These are phyloP conservation scores for Tylopilus sp. DNA, from an alignment of 1,284 basidiomycete species.

Conservation along the genomic window DNA sequence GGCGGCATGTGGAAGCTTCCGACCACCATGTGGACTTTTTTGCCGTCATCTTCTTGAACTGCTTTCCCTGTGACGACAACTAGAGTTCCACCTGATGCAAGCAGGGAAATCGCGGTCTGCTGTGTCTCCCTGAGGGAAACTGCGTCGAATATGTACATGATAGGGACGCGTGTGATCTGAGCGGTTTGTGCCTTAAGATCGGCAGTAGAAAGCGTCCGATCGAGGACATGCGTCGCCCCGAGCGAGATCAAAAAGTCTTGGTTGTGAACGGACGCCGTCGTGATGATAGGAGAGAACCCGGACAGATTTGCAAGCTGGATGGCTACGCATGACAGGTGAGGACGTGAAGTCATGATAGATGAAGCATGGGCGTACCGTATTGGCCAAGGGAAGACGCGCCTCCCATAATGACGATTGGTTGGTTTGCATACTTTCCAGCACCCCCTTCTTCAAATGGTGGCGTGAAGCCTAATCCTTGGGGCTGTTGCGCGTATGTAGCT, in stretches of 20 bases:
- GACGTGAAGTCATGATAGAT: background rate
- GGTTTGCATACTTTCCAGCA: constrained; percentile 43
- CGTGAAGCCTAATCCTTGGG: constrained; percentile 27
- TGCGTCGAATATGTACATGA: constrained; percentile 32
- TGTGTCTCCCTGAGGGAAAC: constrained; percentile 31
- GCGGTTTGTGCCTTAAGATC: constrained; percentile 17
- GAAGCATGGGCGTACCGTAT: constrained; percentile 39
- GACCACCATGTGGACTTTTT: constrained; percentile 15
- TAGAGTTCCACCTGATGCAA: constrained; percentile 23
- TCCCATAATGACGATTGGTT: constrained; percentile 50
- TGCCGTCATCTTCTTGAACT: constrained; percentile 13
- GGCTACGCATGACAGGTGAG: constrained; percentile 1
- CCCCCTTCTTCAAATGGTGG: constrained; percentile 35
- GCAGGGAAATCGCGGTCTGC: constrained; percentile 6
- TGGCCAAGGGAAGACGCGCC: constrained; percentile 52
- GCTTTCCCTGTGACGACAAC: constrained; percentile 9
- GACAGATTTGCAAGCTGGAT: constrained; percentile 53
- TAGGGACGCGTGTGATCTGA: constrained; percentile 11
- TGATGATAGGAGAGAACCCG: constrained; percentile 52
- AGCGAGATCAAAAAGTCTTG: constrained; percentile 46
- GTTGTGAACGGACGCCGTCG: constrained; percentile 52
- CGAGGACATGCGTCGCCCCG: constrained; percentile 56
- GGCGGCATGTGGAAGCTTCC: constrained; percentile 13
- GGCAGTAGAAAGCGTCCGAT: constrained; percentile 32
- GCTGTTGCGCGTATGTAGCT: constrained; percentile 36